These are phyloP conservation scores for Climacium dendroides DNA, from an alignment of 225 moss, liverwort and hornwort genomes.

Conservation along the genomic window DNA sequence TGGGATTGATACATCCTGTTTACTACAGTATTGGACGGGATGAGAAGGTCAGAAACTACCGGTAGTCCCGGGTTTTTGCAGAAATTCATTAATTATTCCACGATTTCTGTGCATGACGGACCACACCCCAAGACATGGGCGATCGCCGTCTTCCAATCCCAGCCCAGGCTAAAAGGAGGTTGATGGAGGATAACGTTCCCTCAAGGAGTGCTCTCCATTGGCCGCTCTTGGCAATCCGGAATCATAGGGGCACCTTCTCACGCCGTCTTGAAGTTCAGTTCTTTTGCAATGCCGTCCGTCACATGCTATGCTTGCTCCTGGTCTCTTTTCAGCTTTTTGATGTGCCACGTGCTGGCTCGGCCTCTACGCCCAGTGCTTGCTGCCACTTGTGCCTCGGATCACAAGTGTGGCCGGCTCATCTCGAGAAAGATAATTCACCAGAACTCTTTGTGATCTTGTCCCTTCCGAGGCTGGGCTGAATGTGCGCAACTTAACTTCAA, in stretches of 20 bases:
- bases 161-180: not conserved
- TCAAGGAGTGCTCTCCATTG: slow-evolving; percentile 1
- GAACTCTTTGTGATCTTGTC: not conserved
- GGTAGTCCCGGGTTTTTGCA: not conserved
- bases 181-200: slow-evolving; percentile 17
- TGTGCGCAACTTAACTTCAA: not conserved
- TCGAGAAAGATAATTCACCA: not conserved
- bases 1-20: not conserved
- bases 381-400: slow-evolving; percentile 3
- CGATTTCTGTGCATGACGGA: not conserved
- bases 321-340: slow-evolving; percentile 1
- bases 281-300: not conserved
- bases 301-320: slow-evolving; percentile 11
- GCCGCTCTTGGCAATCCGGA: not conserved
- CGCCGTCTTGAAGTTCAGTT: not conserved
- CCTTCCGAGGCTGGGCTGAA: too few relatives aligned
- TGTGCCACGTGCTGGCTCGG: slow-evolving; percentile 7
- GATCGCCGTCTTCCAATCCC: slow-evolving; percentile 11
- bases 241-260: not conserved
- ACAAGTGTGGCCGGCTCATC: not conserved
- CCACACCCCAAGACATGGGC: not conserved
- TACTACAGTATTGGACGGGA: not conserved
- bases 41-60: not conserved
- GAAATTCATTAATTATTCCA: not conserved
- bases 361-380: not conserved